These are phyloP conservation scores for Trichoderma koningiopsis DNA, from an alignment of 2,329 filamentous ascomycete species.

Conservation along the genomic window DNA sequence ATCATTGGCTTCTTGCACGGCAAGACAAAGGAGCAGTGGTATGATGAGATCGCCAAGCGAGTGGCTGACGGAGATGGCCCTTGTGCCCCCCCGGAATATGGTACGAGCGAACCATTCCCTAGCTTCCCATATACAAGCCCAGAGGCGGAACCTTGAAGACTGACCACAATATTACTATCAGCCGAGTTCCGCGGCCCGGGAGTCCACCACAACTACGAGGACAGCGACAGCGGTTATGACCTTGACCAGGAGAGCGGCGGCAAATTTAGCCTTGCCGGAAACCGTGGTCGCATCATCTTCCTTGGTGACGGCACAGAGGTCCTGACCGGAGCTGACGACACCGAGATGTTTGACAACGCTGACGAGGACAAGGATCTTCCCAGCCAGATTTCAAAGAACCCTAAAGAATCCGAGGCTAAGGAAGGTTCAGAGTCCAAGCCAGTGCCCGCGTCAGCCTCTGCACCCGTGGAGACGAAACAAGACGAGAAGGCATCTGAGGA, in stretches of 20 bases:
- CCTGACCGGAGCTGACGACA: constrained; percentile 82
- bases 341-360: constrained; percentile 87
- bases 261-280: constrained; percentile 68
- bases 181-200: constrained; percentile 84
- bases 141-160: constrained; percentile 28
- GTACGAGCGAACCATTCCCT: constrained; percentile 65
- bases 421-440: constrained; percentile 30
- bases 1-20: constrained; percentile 87
- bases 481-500: constrained; percentile 34
- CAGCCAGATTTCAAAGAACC: constrained; percentile 74
- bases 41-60: constrained; percentile 89
- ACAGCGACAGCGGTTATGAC: constrained; percentile 76
- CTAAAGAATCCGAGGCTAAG: constrained; percentile 34
- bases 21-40: constrained; percentile 97
- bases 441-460: constrained; percentile 33
- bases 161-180: constrained; percentile 43
- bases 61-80: constrained; percentile 97
- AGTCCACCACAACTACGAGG: constrained; percentile 80
- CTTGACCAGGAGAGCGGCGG: constrained; percentile 68
- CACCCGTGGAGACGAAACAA: constrained; percentile 32
- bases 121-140: constrained; percentile 19
- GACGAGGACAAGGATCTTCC: constrained; percentile 85
- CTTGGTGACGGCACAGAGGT: constrained; percentile 94
- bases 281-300: constrained; percentile 86
- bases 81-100: constrained; percentile 98